Evolutionary conservation across 2,329 filamentous ascomycete genomes (phyloP), one percentile per base, ranked within the genome.

Genomic region (Orbilia blumenaviensis): DNA sequence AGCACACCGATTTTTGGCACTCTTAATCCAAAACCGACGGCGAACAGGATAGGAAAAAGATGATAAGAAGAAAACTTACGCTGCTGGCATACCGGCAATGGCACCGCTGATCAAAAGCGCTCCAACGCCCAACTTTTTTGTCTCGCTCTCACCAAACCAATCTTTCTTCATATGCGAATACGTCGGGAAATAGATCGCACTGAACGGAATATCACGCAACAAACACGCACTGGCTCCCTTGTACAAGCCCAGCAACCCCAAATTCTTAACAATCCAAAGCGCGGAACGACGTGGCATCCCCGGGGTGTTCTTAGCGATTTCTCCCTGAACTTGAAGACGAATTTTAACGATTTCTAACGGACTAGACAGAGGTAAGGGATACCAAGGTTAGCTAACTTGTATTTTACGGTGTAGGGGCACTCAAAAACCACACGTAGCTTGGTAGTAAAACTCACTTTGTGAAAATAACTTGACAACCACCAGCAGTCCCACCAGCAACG

Each of bases 321-420:
- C 95, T 74, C 95, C 95, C 85, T 99, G 95, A 23, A 99, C 92
- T 84, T 99, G 95, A 63, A 99, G 89, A 79, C 95, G 92, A 82
- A 99, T 99, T 87, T 99, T 99, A 86, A 99, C 95, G 82, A 99
- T 99, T 84, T 99, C 95, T 16, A 99, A 89, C 25, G 95, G 95
- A 83, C 98, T 99, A 80, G n/a, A n/a, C n/a, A n/a, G n/a, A n/a
- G 93, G 29, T 34, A 46, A 16, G 36, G n/a, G 25, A 8, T 38
- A 46, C 10, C 36, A 21, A 10, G n/a, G 16, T 50, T 18, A 64
- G 54, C 23, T 48, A 50, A 52, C 12, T n/a, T n/a, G n/a, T 27
- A 9, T 18, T n/a, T 21, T 12, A 6, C n/a, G 18, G 7, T 23
- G 32, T 50, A 56, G 34, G 29, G 3, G 2, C 16, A n/a, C 16